Evolutionary conservation across 331 rosid species (phyloP).

Genomic region (Malus hybrid): DNA sequence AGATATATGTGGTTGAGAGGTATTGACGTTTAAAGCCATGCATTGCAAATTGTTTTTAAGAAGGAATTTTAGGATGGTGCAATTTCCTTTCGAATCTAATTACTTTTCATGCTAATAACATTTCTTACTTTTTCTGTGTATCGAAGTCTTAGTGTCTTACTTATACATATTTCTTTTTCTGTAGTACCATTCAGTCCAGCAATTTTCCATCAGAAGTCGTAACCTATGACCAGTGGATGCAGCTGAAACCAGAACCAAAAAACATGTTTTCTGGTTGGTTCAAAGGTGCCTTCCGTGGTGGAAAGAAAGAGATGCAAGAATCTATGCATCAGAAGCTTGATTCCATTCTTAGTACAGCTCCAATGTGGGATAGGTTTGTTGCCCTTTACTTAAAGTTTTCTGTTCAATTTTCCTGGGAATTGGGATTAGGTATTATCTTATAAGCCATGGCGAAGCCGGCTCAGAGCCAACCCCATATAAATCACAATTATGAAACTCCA

Average conservation of each 20-base stretch:
- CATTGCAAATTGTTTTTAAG: background rate
- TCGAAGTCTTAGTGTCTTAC: background rate
- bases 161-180: background rate
- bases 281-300: conserved; percentile 53
- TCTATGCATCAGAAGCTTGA: conserved; percentile 56
- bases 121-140: background rate
- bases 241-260: conserved; percentile 63
- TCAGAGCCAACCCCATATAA: background rate
- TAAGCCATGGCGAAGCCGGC: background rate
- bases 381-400: conserved; percentile 4
- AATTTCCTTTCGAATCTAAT: background rate
- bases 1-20: background rate
- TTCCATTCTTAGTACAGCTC: conserved; percentile 67
- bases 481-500: background rate
- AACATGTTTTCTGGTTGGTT: conserved; percentile 60
- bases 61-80: background rate
- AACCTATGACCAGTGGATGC: conserved; percentile 56
- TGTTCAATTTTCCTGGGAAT: conserved; percentile 1
- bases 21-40: background rate
- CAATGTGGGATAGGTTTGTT: conserved; percentile 92
- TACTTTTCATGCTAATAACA: background rate
- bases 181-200: conserved; percentile 44
- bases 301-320: conserved; percentile 66
- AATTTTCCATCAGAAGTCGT: conserved; percentile 70
- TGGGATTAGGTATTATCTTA: background rate